A percentile compares a stretch with the other conserved stretches of the same genome.
These are phyloP conservation scores for Thermomyces lanuginosus DNA, from an alignment of 2,329 filamentous ascomycete species.

Conservation along the genomic window DNA sequence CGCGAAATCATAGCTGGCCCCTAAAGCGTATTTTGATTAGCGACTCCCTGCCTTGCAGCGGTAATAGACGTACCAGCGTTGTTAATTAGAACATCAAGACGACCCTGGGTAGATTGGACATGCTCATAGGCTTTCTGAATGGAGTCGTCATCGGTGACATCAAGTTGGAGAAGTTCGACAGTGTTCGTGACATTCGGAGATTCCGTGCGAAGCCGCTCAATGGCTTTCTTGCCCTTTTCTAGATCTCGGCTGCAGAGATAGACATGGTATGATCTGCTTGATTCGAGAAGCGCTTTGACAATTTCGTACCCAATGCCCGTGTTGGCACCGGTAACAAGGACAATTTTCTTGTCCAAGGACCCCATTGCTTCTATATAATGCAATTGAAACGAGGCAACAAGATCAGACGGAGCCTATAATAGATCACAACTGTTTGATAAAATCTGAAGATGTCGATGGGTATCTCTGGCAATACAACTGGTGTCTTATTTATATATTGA, in stretches of 20 bases:
- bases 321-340: no score
- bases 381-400: no score
- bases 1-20: no score
- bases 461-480: no score
- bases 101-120: slow-evolving; percentile 37
- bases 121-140: slow-evolving; percentile 40
- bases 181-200: slow-evolving; percentile 5
- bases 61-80: slow-evolving; percentile 13
- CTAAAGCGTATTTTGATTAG: no score
- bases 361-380: no score
- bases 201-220: slow-evolving; percentile 3
- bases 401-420: no score
- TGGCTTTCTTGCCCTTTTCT: slow-evolving; percentile 6
- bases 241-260: slow-evolving; percentile 9
- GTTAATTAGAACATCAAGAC: slow-evolving; percentile 15
- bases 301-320: slow-evolving; percentile 6
- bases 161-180: slow-evolving; percentile 18
- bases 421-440: no score
- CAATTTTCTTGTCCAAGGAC: no score
- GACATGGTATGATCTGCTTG: slow-evolving; percentile 10
- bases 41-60: no score
- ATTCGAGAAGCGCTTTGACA: slow-evolving; percentile 6
- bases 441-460: no score
- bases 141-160: slow-evolving; percentile 35
- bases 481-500: no score